These are phyloP conservation scores for Suhomyces atakaporum DNA, from an alignment of 1,139 yeast genomes.

Conservation along the genomic window DNA sequence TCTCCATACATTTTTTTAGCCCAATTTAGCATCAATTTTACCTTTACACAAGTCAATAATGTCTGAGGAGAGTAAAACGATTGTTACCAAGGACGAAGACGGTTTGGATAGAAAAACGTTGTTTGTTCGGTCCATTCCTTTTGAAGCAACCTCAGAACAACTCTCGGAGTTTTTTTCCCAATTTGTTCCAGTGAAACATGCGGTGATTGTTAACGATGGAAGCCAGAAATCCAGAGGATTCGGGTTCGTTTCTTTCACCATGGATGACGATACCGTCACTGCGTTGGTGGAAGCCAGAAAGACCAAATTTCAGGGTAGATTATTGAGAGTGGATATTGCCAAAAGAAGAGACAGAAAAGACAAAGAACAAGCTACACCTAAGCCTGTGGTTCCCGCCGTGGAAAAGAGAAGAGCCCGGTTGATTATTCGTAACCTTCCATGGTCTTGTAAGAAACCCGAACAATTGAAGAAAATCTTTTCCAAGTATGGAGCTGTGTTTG, in stretches of 20 bases:
- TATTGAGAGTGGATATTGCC: slow-evolving; percentile 82
- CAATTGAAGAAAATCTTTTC: slow-evolving; percentile 68
- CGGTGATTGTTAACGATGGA: slow-evolving; percentile 82
- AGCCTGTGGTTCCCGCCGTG: slow-evolving; percentile 37
- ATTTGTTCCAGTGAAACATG: slow-evolving; percentile 93
- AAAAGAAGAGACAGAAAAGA: slow-evolving; percentile 84
- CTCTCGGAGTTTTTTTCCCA: slow-evolving; percentile 83
- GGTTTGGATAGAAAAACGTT: slow-evolving; percentile 63
- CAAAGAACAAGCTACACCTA: slow-evolving; percentile 19
- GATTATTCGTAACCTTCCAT: slow-evolving; percentile 89
- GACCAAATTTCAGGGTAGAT: slow-evolving; percentile 62
- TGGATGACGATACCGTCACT: slow-evolving; percentile 78
- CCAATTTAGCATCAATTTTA: neutral
- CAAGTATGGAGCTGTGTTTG: slow-evolving; percentile 83
- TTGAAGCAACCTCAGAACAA: slow-evolving; percentile 77
- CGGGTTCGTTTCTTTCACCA: slow-evolving; percentile 90
- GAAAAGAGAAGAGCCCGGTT: slow-evolving; percentile 79
- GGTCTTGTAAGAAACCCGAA: slow-evolving; percentile 86
- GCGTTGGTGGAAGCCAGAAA: slow-evolving; percentile 74
- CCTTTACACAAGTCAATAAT: slow-evolving; percentile 1
- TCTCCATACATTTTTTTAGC: slow-evolving; percentile 12
- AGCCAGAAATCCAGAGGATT: slow-evolving; percentile 83
- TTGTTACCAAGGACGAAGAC: slow-evolving; percentile 24
- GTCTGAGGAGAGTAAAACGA: slow-evolving; percentile 6
- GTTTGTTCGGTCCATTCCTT: slow-evolving; percentile 83